Percentiles rank a stretch among this genome's conserved stretches.
Conservation (phyloP, 2,329 filamentous ascomycete species). For the Clarireedia paspali region DNA sequence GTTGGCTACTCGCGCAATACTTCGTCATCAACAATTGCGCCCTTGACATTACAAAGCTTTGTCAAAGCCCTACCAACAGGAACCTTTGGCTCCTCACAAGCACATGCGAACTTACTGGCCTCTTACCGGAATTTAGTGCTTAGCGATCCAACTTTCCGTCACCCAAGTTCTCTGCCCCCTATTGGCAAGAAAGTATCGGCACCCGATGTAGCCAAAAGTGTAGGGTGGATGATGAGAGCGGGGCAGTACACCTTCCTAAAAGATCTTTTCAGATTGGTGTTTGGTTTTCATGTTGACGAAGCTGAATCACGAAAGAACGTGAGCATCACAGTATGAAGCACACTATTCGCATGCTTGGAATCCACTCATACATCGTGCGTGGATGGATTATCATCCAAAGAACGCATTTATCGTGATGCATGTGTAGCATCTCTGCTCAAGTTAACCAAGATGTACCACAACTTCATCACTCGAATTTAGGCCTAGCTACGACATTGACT, state of each 20-base stretch:
- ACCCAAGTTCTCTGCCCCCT: constrained; percentile 44
- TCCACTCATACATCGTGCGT: too few species aligned
- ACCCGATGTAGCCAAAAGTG: constrained; percentile 71
- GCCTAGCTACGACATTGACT: too few species aligned
- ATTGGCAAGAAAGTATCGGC: constrained; percentile 55
- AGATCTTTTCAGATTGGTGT: constrained; percentile 77
- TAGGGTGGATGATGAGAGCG: constrained; percentile 65
- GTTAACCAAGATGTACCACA: too few species aligned
- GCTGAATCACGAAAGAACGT: constrained; percentile 58
- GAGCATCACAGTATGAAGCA: constrained; percentile 46
- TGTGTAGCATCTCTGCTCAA: background rate
- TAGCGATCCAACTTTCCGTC: constrained; percentile 60
- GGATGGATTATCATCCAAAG: background rate
- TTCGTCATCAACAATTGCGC: constrained; percentile 31
- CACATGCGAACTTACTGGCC: constrained; percentile 64
- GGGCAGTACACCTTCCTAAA: constrained; percentile 71
- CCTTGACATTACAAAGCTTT: constrained; percentile 60
- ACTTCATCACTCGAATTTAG: too few species aligned
- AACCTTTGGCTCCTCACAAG: constrained; percentile 66
- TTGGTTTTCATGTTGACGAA: constrained; percentile 77
- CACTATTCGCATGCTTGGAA: background rate
- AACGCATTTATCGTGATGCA: background rate
- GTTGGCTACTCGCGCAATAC: constrained; percentile 61
- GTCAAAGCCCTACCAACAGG: constrained; percentile 67
- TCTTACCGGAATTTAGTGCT: constrained; percentile 76